A percentile compares a stretch with the other conserved stretches of the same genome.
phyloP scores from a whole-genome alignment of 1,139 yeast species.

The Yamadazyma trypodendri region DNA sequence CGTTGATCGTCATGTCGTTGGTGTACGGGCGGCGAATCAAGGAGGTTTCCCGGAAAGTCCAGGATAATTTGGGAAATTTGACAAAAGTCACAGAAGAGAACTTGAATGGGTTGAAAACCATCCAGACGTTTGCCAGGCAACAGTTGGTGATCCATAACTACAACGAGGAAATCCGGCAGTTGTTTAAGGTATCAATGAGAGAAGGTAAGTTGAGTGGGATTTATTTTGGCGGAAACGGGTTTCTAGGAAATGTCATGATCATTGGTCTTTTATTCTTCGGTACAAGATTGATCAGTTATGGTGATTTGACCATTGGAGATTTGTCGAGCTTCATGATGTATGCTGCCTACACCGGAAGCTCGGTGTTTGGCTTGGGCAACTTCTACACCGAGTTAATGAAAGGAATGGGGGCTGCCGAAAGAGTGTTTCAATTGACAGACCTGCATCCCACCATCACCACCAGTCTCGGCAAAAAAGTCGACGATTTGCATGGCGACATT shows the following conservation, averaged over 20 bases:
- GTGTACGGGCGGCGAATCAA: conserved; percentile 80
- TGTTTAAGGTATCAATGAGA: conserved; percentile 69
- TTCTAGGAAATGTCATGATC: conserved; percentile 79
- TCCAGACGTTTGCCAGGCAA: conserved; percentile 89
- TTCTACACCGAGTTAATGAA: conserved; percentile 94
- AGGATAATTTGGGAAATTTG: conserved; percentile 81
- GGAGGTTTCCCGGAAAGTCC: conserved; percentile 70
- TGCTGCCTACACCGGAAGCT: conserved; percentile 87
- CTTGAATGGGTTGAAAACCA: conserved; percentile 78
- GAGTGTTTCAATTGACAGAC: conserved; percentile 85
- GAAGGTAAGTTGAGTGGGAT: conserved; percentile 81
- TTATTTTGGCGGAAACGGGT: conserved; percentile 73
- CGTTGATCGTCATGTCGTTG: conserved; percentile 71
- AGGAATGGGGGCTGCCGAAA: conserved; percentile 94
- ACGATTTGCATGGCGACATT: conserved; percentile 42
- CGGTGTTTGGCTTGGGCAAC: conserved; percentile 85
- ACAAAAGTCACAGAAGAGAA: conserved; percentile 93
- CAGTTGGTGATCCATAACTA: conserved; percentile 45
- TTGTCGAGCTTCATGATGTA: conserved; percentile 91
- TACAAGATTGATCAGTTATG: conserved; percentile 69
- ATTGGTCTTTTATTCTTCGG: conserved; percentile 78
- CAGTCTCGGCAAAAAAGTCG: conserved; percentile 52
- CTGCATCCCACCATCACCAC: conserved; percentile 68
- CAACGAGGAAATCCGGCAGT: conserved; percentile 69
- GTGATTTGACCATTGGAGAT: conserved; percentile 80